Base-by-base conservation (phyloP, 2,329 filamentous ascomycete genomes). In the Zymoseptoria brevis region DNA sequence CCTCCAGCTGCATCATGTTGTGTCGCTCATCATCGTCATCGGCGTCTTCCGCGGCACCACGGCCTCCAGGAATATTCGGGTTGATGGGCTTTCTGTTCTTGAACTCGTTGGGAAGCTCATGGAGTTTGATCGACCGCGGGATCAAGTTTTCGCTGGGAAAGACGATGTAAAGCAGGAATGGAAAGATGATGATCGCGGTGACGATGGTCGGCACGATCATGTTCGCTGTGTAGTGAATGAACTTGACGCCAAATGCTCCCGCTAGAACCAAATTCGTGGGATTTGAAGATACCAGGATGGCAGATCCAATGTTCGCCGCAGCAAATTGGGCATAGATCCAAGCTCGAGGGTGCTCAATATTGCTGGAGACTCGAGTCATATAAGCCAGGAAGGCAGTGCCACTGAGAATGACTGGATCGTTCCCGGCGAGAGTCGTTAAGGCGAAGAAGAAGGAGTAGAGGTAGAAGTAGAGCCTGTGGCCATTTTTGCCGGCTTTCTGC, bases 311-410 rank as follows among this genome's bases (percentile, higher is more conserved):
- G 62, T 90, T 90, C 55, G 87, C 87, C 1, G 89, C 72, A 16
- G 87, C 81, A 59, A 90, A 90, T 60, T 90, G 87, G 1, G 82
- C 83, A 65, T 84, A 81, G 21, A 90, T 89, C 87, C 87, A 90
- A 0, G 87, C 87, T 66, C 84, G 77, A 0, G 87, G 87, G 58
- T 88, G 83, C 9, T 80, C 74, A 59, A 90, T 90, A 64, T 90
- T 90, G 72, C 81, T 85, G 0, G 87, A 89, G 0, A 89, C 86
- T 6, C 86, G 79, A 0, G 87, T 90, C 86, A 90, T 88, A 72
- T 90, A 90, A 2, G 87, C 85, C 11, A 90, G 79, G 58, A 90
- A 90, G 0, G 87, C 82, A 0, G 87, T 90, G 1, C 87, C 87
- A 0, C 87, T 89, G 0, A 90, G 74, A 56, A 90, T 88, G 62